Evolutionary conservation across 495 filamentous ascomycete genomes (phyloP).

Genomic region (Penicillium paxilli): DNA sequence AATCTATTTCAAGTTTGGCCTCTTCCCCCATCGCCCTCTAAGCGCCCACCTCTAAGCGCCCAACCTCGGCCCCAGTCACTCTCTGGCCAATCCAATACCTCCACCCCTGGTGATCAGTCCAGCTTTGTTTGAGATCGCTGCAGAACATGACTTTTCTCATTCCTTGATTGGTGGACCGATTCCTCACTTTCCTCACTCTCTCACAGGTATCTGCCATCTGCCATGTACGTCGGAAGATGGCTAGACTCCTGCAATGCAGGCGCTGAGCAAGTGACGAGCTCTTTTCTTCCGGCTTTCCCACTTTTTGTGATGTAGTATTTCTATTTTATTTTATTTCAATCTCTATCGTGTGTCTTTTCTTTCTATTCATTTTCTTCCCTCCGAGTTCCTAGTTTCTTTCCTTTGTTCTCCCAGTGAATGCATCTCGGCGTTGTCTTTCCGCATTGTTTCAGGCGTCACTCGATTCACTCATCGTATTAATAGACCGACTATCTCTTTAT

Average conservation of each 20-base stretch:
- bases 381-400: constrained; percentile 1
- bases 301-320: neutral
- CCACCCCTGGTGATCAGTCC: constrained; percentile 14
- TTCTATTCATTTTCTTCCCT: constrained; percentile 2
- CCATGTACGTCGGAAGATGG: neutral
- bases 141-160: constrained; percentile 1
- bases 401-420: constrained; percentile 10
- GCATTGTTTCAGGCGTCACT: constrained; percentile 24
- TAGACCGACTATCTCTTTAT: constrained; percentile 15
- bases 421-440: constrained; percentile 16
- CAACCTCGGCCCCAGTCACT: constrained; percentile 28
- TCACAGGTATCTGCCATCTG: neutral
- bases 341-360: constrained; percentile 1
- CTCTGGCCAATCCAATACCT: constrained; percentile 9
- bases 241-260: no score
- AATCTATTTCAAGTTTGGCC: constrained; percentile 3
- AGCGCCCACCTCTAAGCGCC: constrained; percentile 21
- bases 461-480: constrained; percentile 13
- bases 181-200: no score
- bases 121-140: constrained; percentile 2
- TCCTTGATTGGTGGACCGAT: neutral
- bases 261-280: neutral
- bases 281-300: neutral
- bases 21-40: neutral
- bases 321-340: neutral